phyloP scores from a whole-genome alignment of 2,329 filamentous ascomycete species.

The Fusarium oxysporum region DNA sequence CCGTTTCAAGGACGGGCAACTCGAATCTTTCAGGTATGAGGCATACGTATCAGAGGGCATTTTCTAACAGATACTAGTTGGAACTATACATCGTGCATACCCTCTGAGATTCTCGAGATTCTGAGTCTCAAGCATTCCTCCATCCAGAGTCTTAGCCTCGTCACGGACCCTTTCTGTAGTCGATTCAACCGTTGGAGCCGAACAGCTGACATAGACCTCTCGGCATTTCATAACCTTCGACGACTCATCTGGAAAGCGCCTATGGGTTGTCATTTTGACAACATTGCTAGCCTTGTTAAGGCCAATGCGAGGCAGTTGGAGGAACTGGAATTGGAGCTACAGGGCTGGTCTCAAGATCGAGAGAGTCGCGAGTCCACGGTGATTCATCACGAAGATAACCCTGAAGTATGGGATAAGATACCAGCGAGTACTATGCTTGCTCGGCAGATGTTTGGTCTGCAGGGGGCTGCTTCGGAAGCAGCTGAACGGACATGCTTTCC shows the following conservation, averaged over 20 bases:
- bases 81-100: background rate
- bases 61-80: background rate
- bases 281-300: background rate
- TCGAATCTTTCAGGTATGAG: background rate
- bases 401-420: background rate
- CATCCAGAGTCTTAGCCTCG: background rate
- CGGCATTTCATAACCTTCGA: background rate
- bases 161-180: constrained; percentile 3
- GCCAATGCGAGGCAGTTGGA: fast-evolving
- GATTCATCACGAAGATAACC: fast-evolving
- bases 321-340: background rate
- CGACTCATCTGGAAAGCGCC: background rate
- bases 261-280: background rate
- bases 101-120: background rate
- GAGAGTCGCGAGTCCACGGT: background rate
- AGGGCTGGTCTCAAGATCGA: background rate
- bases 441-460: background rate
- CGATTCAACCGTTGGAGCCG: constrained; percentile 8
- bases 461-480: fast-evolving
- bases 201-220: background rate
- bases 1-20: background rate
- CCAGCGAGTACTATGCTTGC: background rate
- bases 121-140: background rate
- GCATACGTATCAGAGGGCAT: fast-evolving
- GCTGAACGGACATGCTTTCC: fast-evolving